Conservation (phyloP, 352 stramenopile genomes). For the Plasmopara viticola region DNA sequence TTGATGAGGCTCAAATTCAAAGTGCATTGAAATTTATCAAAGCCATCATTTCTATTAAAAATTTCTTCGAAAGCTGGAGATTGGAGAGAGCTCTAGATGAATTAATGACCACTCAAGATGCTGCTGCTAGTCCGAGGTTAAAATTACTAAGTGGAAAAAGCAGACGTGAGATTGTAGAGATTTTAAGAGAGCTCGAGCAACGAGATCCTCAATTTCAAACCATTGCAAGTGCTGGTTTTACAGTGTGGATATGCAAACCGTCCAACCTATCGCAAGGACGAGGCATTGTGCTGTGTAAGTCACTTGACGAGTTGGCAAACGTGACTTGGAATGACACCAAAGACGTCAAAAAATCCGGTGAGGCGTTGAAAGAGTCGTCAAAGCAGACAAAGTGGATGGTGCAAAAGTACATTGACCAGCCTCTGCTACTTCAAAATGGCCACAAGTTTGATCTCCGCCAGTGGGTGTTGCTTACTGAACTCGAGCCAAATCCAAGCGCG, state of each 20-base stretch:
- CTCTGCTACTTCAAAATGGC: constrained; percentile 41
- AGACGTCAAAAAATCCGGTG: background rate
- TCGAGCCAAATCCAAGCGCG: constrained; percentile 37
- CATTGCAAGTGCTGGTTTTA: constrained; percentile 17
- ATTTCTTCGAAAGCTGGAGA: constrained; percentile 16
- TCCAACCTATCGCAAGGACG: constrained; percentile 68
- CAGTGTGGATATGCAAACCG: constrained; percentile 79
- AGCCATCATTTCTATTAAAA: background rate
- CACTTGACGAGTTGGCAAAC: constrained; percentile 25
- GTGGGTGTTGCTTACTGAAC: constrained; percentile 72
- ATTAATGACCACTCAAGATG: background rate
- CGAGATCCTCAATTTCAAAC: constrained; percentile 44
- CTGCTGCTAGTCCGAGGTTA: background rate
- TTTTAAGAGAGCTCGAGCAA: constrained; percentile 22
- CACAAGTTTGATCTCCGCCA: constrained; percentile 86
- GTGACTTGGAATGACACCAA: background rate
- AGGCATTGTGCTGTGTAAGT: constrained; percentile 50
- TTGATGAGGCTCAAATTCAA: constrained; percentile 3
- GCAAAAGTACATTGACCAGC: constrained; percentile 85
- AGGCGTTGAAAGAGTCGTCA: background rate
- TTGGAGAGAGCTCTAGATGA: background rate
- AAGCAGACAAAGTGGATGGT: constrained; percentile 42
- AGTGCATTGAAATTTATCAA: constrained; percentile 4
- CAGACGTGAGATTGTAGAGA: constrained; percentile 1
- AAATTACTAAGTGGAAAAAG: background rate